Evolutionary conservation across 2,329 filamentous ascomycete genomes (phyloP).

Genomic region (Aureobasidium lini): DNA sequence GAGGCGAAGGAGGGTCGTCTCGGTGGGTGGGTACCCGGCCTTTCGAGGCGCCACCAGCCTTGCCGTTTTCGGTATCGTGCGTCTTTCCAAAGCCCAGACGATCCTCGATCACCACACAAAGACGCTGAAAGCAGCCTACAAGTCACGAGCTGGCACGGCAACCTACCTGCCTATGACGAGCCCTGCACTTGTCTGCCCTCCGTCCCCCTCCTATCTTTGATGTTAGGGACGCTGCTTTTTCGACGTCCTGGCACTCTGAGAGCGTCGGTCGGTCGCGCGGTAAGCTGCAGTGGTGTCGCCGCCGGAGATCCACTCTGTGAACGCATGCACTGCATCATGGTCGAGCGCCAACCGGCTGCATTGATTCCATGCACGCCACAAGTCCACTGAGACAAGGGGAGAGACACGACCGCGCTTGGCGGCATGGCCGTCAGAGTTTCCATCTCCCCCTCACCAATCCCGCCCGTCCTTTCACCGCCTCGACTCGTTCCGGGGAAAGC

Average conservation of each 20-base stretch:
- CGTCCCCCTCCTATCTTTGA: neutral
- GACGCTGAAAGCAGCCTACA: slow-evolving; percentile 7
- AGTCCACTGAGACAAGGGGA: slow-evolving; percentile 11
- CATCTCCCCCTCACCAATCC: slow-evolving; percentile 10
- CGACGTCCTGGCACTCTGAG: neutral
- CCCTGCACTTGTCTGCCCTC: neutral
- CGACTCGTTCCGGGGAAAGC: slow-evolving; percentile 9
- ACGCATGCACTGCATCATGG: slow-evolving; percentile 13
- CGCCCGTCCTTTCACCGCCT: slow-evolving; percentile 8
- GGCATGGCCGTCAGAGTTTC: neutral
- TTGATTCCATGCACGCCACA: slow-evolving; percentile 10
- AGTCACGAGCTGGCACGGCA: slow-evolving; percentile 13
- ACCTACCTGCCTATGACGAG: slow-evolving; percentile 9
- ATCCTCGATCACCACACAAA: slow-evolving; percentile 7
- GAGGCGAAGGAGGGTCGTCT: neutral
- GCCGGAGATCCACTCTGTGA: slow-evolving; percentile 2
- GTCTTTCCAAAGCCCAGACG: neutral
- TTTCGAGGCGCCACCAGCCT: neutral
- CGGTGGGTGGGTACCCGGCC: neutral
- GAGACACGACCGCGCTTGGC: slow-evolving; percentile 6
- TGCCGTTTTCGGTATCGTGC: neutral
- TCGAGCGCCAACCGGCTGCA: slow-evolving; percentile 14
- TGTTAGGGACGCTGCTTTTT: neutral
- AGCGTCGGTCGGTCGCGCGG: neutral
- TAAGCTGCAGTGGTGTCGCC: neutral